These are phyloP conservation scores for Radiomyces spectabilis DNA, from an alignment of 192 early-diverging fungal genomes.

Conservation along the genomic window DNA sequence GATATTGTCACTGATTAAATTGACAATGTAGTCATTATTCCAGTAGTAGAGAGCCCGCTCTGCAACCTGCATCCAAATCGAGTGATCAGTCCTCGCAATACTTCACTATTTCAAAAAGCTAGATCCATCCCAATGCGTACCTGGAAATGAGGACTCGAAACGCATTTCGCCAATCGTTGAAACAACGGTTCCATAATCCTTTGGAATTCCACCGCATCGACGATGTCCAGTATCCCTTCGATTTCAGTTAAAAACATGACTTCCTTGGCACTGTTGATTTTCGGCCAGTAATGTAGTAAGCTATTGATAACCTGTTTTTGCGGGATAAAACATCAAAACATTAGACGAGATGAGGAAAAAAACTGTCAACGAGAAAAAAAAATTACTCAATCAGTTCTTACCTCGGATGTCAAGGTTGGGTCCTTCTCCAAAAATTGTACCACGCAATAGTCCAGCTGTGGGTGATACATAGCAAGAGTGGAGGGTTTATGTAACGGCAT, in stretches of 20 bases:
- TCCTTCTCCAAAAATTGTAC: slow-evolving; percentile 99
- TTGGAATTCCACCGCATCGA: slow-evolving; percentile 87
- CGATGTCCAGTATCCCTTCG: slow-evolving; percentile 95
- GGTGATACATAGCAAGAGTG: slow-evolving; percentile 91
- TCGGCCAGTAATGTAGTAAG: slow-evolving; percentile 95
- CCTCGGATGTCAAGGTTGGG: slow-evolving; percentile 82
- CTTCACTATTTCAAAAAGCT: too few species aligned
- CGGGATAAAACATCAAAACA: not conserved
- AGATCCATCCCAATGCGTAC: slow-evolving; percentile 28
- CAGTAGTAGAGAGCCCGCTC: slow-evolving; percentile 97
- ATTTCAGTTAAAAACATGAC: slow-evolving; percentile 99
- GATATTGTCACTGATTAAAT: slow-evolving; percentile 91
- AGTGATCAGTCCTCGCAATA: too few species aligned
- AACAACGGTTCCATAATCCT: slow-evolving; percentile 89
- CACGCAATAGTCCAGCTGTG: slow-evolving; percentile 96
- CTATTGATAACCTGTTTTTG: slow-evolving; percentile 66
- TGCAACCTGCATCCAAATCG: slow-evolving; percentile 61
- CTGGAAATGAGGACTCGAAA: slow-evolving; percentile 98
- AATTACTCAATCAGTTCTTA: slow-evolving; percentile 21
- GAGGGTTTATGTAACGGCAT: slow-evolving; percentile 96
- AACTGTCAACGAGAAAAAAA: not conserved
- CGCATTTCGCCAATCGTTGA: slow-evolving; percentile 84
- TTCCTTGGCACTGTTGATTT: slow-evolving; percentile 98
- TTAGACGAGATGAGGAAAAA: not conserved
- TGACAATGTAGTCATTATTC: slow-evolving; percentile 99